A percentile compares a stretch with the other conserved stretches of the same genome.
Conservation (phyloP, 2,329 filamentous ascomycete genomes). For the Neofusicoccum ribis region DNA sequence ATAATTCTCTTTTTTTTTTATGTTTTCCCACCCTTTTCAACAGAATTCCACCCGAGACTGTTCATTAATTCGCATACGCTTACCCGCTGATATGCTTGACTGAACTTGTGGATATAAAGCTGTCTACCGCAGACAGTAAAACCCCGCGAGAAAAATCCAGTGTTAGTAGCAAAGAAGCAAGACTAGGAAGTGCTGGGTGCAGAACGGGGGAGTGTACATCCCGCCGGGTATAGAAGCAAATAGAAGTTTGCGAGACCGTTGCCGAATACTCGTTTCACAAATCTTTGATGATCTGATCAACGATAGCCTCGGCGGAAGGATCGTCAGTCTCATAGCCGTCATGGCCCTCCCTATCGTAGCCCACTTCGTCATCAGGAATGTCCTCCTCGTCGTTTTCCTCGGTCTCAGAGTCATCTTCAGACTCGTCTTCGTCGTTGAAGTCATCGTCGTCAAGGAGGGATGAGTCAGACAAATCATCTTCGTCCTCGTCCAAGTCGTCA, state of each 20-base stretch:
- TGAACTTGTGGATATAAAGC: not conserved
- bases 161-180: not conserved
- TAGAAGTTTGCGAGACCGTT: not conserved
- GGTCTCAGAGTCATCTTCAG: not conserved
- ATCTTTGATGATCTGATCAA: not conserved
- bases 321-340: constrained; percentile 7
- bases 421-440: not conserved
- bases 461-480: not conserved
- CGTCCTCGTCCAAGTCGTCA: not conserved
- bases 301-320: not conserved
- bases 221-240: too few species aligned
- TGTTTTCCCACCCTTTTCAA: not conserved
- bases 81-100: not conserved
- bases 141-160: not conserved
- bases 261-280: not conserved
- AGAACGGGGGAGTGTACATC: too few species aligned
- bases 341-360: not conserved
- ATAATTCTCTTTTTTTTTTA: not conserved
- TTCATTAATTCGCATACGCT: too few species aligned
- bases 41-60: too few species aligned
- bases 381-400: not conserved
- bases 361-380: not conserved
- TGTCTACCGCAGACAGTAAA: not conserved
- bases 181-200: not conserved
- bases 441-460: not conserved